Base-by-base conservation (phyloP, 2,329 filamentous ascomycete genomes). In the Fusarium xyrophilum region DNA sequence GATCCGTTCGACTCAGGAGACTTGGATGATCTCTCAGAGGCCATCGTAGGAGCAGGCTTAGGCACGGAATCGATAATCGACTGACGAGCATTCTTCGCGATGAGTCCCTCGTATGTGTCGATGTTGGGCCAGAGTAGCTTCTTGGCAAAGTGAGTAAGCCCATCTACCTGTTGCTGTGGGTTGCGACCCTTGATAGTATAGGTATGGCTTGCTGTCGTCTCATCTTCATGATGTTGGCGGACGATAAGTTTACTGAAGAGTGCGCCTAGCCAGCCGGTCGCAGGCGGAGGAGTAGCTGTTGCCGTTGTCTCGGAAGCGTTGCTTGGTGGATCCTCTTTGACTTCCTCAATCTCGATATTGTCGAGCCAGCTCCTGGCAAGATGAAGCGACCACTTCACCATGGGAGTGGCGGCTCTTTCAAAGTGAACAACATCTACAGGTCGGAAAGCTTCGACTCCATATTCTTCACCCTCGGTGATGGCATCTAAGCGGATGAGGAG, bases 341-440 rank as follows among this genome's bases (percentile, higher is more conserved):
- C 77, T 67, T 82, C 85, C 53, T 84, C 81, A 27, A 91, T 80
- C 12, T 84, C 83, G 32, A 91, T 88, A 63, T 91, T 91, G 65
- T 90, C 86, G n/a, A 91, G 82, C 88, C 89, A 91, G 43, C 84
- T 83, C 28, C 88, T 82, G 19, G 89, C 89, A 33, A 91, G 80
- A 40, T 90, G 80, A 39, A 91, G 78, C 7, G 89, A 90, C 89
- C 89, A 91, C 71, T 86, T 88, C 23, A 91, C 87, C n/a, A 86
- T 85, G 15, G 80, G 75, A 27, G 85, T 89, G 28, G 88, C 87
- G 42, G 86, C 84, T 68, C 86, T 85, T 71, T 90, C 88, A 61
- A 91, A 90, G 44, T 83, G 83, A 47, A 85, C 82, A 5, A 89
- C 81, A 62, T 89, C 86, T 32, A 84, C 81, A n/a, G 84, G 82